Base-by-base conservation (phyloP, 169 alveolate genomes). In the Theileria parva region DNA sequence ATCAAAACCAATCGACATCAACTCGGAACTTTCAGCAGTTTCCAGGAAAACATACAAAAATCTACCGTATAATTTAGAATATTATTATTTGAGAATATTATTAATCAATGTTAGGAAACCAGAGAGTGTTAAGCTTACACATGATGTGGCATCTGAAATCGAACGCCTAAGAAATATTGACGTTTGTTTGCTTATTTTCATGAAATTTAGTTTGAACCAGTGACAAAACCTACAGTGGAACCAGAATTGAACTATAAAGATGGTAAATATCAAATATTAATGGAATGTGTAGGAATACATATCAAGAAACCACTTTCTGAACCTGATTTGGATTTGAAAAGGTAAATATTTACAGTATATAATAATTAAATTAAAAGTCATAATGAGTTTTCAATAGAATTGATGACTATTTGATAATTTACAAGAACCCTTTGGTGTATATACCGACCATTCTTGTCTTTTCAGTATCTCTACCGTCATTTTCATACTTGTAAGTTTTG, bases 401-500 rank as follows among this genome's bases (percentile, higher is more conserved):
- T 25, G 60, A 68, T 28, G 77, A 61, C n/a, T 37, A 73, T 34
- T 23, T 53, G 39, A 60, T 39, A 19, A 59, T 73, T 48, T 83
- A 83, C 69, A 79, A 67, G 61, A 30, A n/a, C 13, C 78, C 84
- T 34, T 30, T 76, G 23, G 68, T 64, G 32, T 76, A 15, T 32
- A 13, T 83, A 13, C 78, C 86, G 0, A 75, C 77, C 8, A 48
- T 69, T 32, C n/a, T 61, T 9, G 39, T 83, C 25, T 83, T 34
- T 59, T 32, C 72, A 30, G 39, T 83, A 64, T 64, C 81, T 17
- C 66, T 83, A 8, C 89, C 89, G 7, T 44, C 57, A n/a, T 72
- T 79, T 11, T 76, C 85, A 48, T 61, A 83, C 64, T 65, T 83
- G 89, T 83, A 55, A 25, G 89, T 83, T 59, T n/a, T 50, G 21